Base-by-base conservation (phyloP, 306 rosid species). In the Lathyrus oleraceus region DNA sequence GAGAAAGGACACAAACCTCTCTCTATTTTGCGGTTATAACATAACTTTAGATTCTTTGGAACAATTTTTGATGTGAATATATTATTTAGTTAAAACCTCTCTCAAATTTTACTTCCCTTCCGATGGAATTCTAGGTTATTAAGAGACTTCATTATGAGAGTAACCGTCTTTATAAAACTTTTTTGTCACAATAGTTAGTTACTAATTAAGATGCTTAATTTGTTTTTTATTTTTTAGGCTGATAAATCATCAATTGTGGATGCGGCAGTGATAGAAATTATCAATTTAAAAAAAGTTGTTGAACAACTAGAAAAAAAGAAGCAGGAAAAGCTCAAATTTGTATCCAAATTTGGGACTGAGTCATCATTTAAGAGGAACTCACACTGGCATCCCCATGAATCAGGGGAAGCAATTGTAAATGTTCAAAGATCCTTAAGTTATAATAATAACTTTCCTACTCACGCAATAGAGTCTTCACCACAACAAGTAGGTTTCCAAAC, bases 201-300 rank as follows among this genome's bases (percentile, higher is more conserved):
- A 2, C 0, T 8, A 2, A 10, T 1, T 4, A 21, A 59, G 1
- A 23, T 52, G 11, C 10, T 47, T 47, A 16, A 13, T 66, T 35
- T 54, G 27, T 30, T 28, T 71, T 71, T 71, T 62, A 62, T 14
- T 45, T 2, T 1, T 15, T 42, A 93, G 98, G 85, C 83, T 0
- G 90, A 86, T 83, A 88, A 87, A 52, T 81, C 87, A 35, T 79
- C 80, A 21, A 76, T 93, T n/a, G 86, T 94, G n/a, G 97, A 88
- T 39, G 96, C 87, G 74, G 89, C 96, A n/a, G 85, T 85, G 74
- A 87, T 36, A 13, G 73, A 78, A 84, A 87, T 90, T 5, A 63
- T 73, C 71, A 17, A 16, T 68, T 81, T 88, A 2, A 30, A 88
- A 49, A 15, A 72, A 8, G 80, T 76, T 16, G 74, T 82, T 3